Conservation (phyloP, 768 basidiomycete genomes). For the Serendipita indica region DNA sequence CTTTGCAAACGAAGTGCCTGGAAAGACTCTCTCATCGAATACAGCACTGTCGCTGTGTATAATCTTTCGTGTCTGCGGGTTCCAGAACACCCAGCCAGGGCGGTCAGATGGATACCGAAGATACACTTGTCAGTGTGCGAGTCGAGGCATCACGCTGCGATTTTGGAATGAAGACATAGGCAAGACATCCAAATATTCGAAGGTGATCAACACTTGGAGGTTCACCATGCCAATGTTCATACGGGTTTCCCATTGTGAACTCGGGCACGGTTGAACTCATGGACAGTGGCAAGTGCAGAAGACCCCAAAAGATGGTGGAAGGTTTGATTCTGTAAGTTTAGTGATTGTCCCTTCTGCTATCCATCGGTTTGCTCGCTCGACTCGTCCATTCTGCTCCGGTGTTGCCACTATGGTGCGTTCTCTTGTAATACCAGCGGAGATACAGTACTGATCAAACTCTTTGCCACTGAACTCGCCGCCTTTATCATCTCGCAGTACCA, state of each 20-base stretch:
- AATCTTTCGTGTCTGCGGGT: slow-evolving; percentile 20
- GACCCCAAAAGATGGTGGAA: slow-evolving; percentile 14
- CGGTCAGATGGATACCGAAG: slow-evolving; percentile 23
- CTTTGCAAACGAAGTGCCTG: slow-evolving; percentile 10
- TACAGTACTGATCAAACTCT: not conserved
- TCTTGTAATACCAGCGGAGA: not conserved
- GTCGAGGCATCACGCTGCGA: slow-evolving; percentile 16
- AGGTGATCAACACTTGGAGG: slow-evolving; percentile 22
- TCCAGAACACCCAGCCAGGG: slow-evolving; percentile 26
- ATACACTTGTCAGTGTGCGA: slow-evolving; percentile 23
- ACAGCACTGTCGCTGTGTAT: slow-evolving; percentile 21
- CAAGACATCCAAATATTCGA: slow-evolving; percentile 26
- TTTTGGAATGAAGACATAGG: slow-evolving; percentile 27
- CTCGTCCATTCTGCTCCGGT: slow-evolving; percentile 2
- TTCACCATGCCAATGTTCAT: slow-evolving; percentile 12
- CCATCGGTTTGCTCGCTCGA: slow-evolving; percentile 6
- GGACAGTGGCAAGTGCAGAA: slow-evolving; percentile 10
- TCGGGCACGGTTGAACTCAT: slow-evolving; percentile 15
- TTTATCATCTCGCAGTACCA: not conserved
- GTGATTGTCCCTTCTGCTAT: slow-evolving; percentile 5
- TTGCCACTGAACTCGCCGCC: slow-evolving; percentile 2
- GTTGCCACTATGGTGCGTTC: not conserved
- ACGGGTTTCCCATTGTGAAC: slow-evolving; percentile 12
- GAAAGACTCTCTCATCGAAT: slow-evolving; percentile 24
- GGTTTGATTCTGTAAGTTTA: slow-evolving; percentile 16